phyloP scores from a whole-genome alignment of 2,329 filamentous ascomycete species.

The Cladosporium colombiae region DNA sequence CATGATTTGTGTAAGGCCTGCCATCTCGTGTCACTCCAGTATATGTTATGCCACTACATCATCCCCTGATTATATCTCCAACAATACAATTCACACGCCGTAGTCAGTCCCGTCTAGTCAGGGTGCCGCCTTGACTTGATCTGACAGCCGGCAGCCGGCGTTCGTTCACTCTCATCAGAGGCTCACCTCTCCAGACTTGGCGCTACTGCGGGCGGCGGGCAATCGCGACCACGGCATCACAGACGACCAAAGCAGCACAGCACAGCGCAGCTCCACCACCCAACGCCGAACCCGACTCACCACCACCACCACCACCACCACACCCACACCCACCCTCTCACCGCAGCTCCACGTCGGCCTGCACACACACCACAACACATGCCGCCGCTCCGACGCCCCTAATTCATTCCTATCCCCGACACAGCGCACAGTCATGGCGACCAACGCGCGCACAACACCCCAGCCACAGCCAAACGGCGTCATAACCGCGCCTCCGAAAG shows the following conservation, averaged over 20 bases:
- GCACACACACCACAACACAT: not conserved
- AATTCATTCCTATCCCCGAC: slow-evolving; percentile 14
- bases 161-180: not conserved
- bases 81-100: not conserved
- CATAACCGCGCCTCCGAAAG: slow-evolving; percentile 36
- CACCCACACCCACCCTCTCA: not conserved
- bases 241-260: not conserved
- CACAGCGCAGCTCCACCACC: not conserved
- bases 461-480: slow-evolving; percentile 41
- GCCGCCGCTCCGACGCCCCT: not conserved
- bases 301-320: not conserved
- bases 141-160: not conserved
- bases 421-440: slow-evolving; percentile 34
- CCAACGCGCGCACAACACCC: slow-evolving; percentile 26
- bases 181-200: slow-evolving; percentile 4
- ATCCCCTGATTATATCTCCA: not conserved
- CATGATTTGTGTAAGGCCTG: not conserved
- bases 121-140: not conserved
- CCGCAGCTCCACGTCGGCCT: slow-evolving; percentile 5
- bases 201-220: slow-evolving; percentile 6
- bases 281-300: not conserved
- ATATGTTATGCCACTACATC: not conserved
- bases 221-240: not conserved
- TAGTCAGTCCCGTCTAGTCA: not conserved
- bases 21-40: not conserved